Conservation (phyloP, 2,329 filamentous ascomycete species). For the Diplodia sapinea region DNA sequence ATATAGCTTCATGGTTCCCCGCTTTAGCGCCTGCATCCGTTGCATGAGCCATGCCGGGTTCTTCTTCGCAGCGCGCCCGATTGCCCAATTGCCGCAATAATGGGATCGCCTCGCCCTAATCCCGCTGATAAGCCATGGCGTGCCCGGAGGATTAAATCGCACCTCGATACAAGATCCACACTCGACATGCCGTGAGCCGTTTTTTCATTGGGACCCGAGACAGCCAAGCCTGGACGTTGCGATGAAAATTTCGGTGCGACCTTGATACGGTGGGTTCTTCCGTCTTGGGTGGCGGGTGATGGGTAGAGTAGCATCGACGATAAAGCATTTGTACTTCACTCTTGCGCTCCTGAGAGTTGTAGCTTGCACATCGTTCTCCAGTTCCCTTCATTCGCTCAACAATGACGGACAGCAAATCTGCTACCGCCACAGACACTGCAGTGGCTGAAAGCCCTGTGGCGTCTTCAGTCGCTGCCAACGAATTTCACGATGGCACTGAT, state of each 20-base stretch:
- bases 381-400: neutral
- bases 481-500: slow-evolving; percentile 26
- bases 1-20: slow-evolving; percentile 27
- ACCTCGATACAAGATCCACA: slow-evolving; percentile 4
- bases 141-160: slow-evolving; percentile 8
- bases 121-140: slow-evolving; percentile 20
- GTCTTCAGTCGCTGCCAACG: neutral
- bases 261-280: slow-evolving; percentile 4
- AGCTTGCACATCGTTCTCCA: too few species aligned
- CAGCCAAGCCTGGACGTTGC: neutral
- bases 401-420: slow-evolving; percentile 17
- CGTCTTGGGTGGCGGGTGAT: slow-evolving; percentile 14
- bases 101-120: slow-evolving; percentile 1
- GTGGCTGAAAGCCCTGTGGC: slow-evolving; percentile 9
- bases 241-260: neutral
- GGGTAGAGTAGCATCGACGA: neutral
- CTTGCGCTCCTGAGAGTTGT: neutral
- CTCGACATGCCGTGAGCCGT: neutral
- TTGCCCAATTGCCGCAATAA: neutral
- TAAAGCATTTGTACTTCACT: slow-evolving; percentile 4
- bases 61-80: neutral
- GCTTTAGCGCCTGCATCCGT: slow-evolving; percentile 14
- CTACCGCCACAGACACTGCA: neutral
- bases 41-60: slow-evolving; percentile 16
- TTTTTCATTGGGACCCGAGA: neutral